These are phyloP conservation scores for Cordyceps javanica DNA, from an alignment of 2,329 filamentous ascomycete species.

Conservation along the genomic window DNA sequence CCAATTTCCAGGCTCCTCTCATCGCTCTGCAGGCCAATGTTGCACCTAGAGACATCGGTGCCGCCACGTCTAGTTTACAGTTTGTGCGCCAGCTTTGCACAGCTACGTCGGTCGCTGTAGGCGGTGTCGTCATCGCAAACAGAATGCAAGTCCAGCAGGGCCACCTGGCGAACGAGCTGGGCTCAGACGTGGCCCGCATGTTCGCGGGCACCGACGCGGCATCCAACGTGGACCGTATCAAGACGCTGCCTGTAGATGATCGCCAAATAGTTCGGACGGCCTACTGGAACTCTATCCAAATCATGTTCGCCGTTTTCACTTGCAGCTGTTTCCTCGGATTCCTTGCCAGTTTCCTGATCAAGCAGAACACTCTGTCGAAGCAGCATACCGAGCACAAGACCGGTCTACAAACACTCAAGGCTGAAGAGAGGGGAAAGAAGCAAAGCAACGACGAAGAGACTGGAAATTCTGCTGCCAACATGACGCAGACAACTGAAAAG, in stretches of 20 bases:
- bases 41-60: constrained; percentile 57
- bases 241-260: constrained; percentile 41
- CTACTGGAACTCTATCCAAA: constrained; percentile 44
- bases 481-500: not conserved
- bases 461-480: not conserved
- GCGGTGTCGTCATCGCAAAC: constrained; percentile 76
- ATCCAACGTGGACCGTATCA: constrained; percentile 53
- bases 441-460: constrained; percentile 2
- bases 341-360: constrained; percentile 40
- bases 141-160: constrained; percentile 54
- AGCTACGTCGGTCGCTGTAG: constrained; percentile 62
- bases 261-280: constrained; percentile 37
- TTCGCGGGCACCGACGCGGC: constrained; percentile 56
- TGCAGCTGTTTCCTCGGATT: constrained; percentile 43
- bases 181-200: constrained; percentile 39
- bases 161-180: constrained; percentile 43
- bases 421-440: constrained; percentile 13
- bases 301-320: constrained; percentile 54
- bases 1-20: constrained; percentile 63
- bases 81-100: constrained; percentile 66
- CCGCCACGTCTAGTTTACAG: constrained; percentile 59
- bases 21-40: constrained; percentile 62
- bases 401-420: constrained; percentile 40
- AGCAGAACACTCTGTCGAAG: constrained; percentile 45
- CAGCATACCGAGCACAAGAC: constrained; percentile 54